A percentile compares a stretch with the other conserved stretches of the same genome.
Conservation (phyloP, 2,329 filamentous ascomycete genomes). For the Dendryphion nanum region DNA sequence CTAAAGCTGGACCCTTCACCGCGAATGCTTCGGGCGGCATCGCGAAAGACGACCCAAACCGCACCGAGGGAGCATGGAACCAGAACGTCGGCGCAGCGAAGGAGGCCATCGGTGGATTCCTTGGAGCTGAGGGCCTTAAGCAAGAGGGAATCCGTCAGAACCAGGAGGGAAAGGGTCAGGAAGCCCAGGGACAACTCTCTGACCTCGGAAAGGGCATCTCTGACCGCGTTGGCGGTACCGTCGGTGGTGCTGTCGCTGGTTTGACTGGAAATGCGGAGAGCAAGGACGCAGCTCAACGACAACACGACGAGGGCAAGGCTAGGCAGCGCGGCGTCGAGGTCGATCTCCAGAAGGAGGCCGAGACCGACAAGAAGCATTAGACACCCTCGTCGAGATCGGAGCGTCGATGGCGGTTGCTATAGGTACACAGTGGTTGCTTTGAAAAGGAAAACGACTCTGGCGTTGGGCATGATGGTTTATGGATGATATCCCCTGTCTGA, state of each 20-base stretch:
- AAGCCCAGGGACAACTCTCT: constrained; percentile 77
- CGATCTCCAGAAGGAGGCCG: constrained; percentile 69
- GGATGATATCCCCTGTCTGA: constrained; percentile 17
- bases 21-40: constrained; percentile 69
- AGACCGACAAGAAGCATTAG: too few species aligned
- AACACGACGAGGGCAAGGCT: constrained; percentile 82
- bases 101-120: constrained; percentile 71
- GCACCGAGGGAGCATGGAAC: constrained; percentile 73
- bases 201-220: constrained; percentile 67
- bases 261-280: constrained; percentile 68
- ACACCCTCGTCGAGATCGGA: too few species aligned
- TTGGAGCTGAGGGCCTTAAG: constrained; percentile 76
- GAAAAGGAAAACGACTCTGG: too few species aligned
- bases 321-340: constrained; percentile 78
- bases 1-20: constrained; percentile 70
- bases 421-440: too few species aligned
- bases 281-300: constrained; percentile 62
- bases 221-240: constrained; percentile 60
- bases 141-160: constrained; percentile 75
- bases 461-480: constrained; percentile 1
- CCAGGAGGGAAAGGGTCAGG: constrained; percentile 72
- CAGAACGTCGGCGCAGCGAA: constrained; percentile 87
- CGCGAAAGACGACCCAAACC: constrained; percentile 70
- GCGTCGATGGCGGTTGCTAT: too few species aligned
- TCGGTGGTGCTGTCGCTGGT: constrained; percentile 70